phyloP scores from a whole-genome alignment of 2,329 filamentous ascomycete genomes.

The Aspergillus viridinutans region DNA sequence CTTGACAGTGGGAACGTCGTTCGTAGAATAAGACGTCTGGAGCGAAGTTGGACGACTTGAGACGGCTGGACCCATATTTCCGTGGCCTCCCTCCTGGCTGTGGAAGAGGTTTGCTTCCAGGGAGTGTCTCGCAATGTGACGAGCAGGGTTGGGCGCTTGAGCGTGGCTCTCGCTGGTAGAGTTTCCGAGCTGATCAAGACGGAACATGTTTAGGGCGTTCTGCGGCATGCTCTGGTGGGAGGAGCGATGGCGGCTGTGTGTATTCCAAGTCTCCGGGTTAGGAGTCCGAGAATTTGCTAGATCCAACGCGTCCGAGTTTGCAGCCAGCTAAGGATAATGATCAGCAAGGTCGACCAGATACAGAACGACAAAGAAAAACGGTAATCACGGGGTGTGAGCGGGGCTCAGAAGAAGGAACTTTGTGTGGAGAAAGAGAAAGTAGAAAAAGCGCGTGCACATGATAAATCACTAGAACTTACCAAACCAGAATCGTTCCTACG shows the following conservation, averaged over 20 bases:
- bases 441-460: not conserved
- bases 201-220: constrained; percentile 45
- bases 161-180: constrained; percentile 26
- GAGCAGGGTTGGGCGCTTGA: constrained; percentile 23
- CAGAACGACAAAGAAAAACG: not conserved
- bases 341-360: constrained; percentile 32
- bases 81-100: constrained; percentile 26
- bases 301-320: constrained; percentile 76
- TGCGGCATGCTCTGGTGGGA: constrained; percentile 57
- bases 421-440: not conserved
- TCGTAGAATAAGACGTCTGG: constrained; percentile 84
- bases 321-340: constrained; percentile 60
- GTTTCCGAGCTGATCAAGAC: constrained; percentile 33
- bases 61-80: constrained; percentile 21
- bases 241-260: constrained; percentile 65
- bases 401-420: not conserved
- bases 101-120: constrained; percentile 40
- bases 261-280: constrained; percentile 62
- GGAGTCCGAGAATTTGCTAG: constrained; percentile 67
- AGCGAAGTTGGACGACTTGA: constrained; percentile 46
- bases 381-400: not conserved
- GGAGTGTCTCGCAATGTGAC: constrained; percentile 43
- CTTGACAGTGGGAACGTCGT: constrained; percentile 83
- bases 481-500: constrained; percentile 50
- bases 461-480: constrained; percentile 40